Evolutionary conservation across 441 rosid genomes (phyloP).

Genomic region (Pelargonium exstipulatum): DNA sequence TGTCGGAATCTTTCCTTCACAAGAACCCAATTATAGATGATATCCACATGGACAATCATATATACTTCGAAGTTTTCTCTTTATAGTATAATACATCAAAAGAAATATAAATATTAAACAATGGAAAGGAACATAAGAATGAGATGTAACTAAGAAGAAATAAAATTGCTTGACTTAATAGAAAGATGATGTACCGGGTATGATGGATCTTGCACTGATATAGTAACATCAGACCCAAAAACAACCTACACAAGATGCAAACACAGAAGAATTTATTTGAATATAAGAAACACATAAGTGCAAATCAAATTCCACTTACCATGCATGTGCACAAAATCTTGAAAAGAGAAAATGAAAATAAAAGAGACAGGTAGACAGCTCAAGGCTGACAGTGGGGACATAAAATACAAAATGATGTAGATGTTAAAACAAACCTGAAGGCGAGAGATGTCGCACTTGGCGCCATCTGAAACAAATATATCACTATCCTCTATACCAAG

Average conservation of each 20-base stretch:
- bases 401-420: not conserved
- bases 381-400: not conserved
- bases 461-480: slow-evolving; percentile 97
- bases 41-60: not conserved
- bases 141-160: not conserved
- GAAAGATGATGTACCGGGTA: slow-evolving; percentile 62
- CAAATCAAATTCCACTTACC: not conserved
- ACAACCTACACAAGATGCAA: slow-evolving; percentile 47
- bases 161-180: not conserved
- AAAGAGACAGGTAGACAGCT: not conserved
- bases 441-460: slow-evolving; percentile 94
- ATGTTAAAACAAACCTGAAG: slow-evolving; percentile 62
- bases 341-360: not conserved
- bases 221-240: slow-evolving; percentile 81
- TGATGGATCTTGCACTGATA: slow-evolving; percentile 98
- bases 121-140: too few relatives aligned
- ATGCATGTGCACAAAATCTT: not conserved
- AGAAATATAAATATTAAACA: too few relatives aligned
- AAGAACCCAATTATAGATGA: not conserved
- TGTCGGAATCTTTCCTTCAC: not conserved
- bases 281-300: not conserved
- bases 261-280: not conserved
- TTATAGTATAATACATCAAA: too few relatives aligned
- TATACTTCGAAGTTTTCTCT: too few relatives aligned
- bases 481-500: slow-evolving; percentile 84